Base-by-base conservation (phyloP, 164 flowering plant species). In the Nelumbo lutea region DNA sequence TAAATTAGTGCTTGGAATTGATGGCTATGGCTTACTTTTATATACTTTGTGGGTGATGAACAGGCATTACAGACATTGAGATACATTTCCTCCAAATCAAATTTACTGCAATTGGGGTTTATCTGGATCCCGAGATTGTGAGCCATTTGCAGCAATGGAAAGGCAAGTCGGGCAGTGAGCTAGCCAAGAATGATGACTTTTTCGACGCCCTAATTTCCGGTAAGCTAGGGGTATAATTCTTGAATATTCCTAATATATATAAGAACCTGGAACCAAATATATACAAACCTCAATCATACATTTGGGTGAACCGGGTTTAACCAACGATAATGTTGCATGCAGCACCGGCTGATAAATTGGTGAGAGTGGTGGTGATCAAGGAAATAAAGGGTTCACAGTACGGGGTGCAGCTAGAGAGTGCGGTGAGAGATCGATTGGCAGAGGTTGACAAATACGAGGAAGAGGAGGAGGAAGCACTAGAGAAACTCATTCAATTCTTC, bases 341-440 rank as follows among this genome's bases (percentile, higher is more conserved):
- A 91, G 98, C 93, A 51, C 95, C 93, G 0, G 90, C 82, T 62
- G 96, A 94, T 67, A 87, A 81, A 57, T 60, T 83, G 9, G 1
- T 91, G 66, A 84, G 97, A 64, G 82, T 91, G 6, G 98, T 90
- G 77, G 90, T 88, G 78, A 91, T 94, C 40, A 94, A 94, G 72
- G 98, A 94, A 83, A 90, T 94, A 42, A 94, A 94, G 75, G 98
- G 96, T 1, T 87, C 96, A 2, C 98, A 94, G 64, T 94, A 87
- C 5, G 95, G 96, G 4, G 88, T 87, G 51, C 98, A 91, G 75
- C 74, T 91, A 4, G 96, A 94, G 80, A 87, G 88, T 59, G 78
- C 90, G 0, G 96, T 94, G 70, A 85, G 97, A 80, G 98, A 91
- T 65, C 78, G 95, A 41, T 74, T 94, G 74, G 97, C 87, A 2